Evolutionary conservation across 164 flowering plant genomes (phyloP).

Genomic region (Aristolochia contorta): DNA sequence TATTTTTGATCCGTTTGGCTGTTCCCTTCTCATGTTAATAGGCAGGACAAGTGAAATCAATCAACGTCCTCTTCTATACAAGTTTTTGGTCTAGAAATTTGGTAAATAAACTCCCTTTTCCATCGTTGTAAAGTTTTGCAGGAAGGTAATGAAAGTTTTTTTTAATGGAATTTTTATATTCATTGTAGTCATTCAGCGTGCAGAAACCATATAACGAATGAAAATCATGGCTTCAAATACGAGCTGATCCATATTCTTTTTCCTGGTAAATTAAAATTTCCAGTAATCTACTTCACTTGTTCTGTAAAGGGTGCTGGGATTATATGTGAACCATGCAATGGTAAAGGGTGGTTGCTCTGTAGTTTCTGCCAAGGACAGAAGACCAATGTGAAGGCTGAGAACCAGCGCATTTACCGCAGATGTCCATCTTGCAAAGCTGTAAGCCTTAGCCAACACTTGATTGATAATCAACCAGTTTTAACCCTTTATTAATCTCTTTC

Average conservation of each 20-base stretch:
- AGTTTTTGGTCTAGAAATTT: too few relatives aligned
- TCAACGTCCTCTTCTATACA: too few relatives aligned
- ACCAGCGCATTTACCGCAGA: slow-evolving; percentile 67
- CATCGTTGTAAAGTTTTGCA: too few relatives aligned
- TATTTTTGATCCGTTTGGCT: too few relatives aligned
- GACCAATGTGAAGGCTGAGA: slow-evolving; percentile 65
- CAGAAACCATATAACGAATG: too few relatives aligned
- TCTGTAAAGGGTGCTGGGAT: slow-evolving; percentile 40
- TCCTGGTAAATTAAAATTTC: neutral
- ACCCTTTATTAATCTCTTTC: neutral
- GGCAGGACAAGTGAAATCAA: too few relatives aligned
- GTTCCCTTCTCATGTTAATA: too few relatives aligned
- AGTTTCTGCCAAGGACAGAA: slow-evolving; percentile 78
- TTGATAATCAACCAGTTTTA: neutral
- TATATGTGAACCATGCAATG: slow-evolving; percentile 69
- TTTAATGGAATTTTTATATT: too few relatives aligned
- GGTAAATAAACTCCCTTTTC: too few relatives aligned
- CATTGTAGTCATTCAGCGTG: too few relatives aligned
- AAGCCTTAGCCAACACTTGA: slow-evolving; percentile 19
- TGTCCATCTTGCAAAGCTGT: slow-evolving; percentile 94
- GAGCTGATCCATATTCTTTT: neutral
- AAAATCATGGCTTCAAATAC: neutral
- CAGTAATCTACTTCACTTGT: slow-evolving; percentile 3
- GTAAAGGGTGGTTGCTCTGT: slow-evolving; percentile 87
- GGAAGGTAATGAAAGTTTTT: too few relatives aligned